phyloP scores from a whole-genome alignment of 176 grass and related monocot species.

The Musa beccarii region DNA sequence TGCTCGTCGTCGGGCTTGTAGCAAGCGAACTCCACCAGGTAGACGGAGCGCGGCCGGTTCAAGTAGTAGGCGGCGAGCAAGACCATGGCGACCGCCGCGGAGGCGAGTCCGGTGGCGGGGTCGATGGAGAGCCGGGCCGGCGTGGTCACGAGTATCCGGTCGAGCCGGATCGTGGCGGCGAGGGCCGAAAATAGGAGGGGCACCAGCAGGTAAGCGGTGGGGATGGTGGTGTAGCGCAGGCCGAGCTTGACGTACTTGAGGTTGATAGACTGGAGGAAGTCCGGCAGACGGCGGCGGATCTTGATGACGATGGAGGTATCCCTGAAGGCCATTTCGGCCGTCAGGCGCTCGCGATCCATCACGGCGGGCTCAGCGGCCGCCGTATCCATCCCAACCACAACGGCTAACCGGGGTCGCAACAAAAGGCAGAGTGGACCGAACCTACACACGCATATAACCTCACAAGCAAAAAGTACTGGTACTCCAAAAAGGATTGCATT shows the following conservation, averaged over 20 bases:
- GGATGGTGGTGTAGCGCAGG: constrained; percentile 24
- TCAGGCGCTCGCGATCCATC: constrained; percentile 57
- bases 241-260: constrained; percentile 72
- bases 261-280: constrained; percentile 60
- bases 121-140: constrained; percentile 28
- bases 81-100: constrained; percentile 16
- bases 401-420: no score
- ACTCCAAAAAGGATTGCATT: not conserved
- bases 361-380: constrained; percentile 12
- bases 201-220: constrained; percentile 18
- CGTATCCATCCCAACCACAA: not conserved
- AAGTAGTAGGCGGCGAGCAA: constrained; percentile 30
- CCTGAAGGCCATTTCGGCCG: constrained; percentile 44
- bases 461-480: not conserved
- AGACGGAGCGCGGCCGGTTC: constrained; percentile 44
- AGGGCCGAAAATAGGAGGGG: constrained; percentile 28
- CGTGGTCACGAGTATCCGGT: constrained; percentile 1
- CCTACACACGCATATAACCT: no score
- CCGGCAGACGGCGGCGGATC: constrained; percentile 54
- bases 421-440: no score
- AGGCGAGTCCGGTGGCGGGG: constrained; percentile 21
- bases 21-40: constrained; percentile 66
- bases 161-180: constrained; percentile 21
- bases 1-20: constrained; percentile 42
- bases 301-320: constrained; percentile 38